A percentile compares a stretch with the other conserved stretches of the same genome.
These are phyloP conservation scores for Solanum chiquidenum DNA, from an alignment of 257 asterid species.

Conservation along the genomic window DNA sequence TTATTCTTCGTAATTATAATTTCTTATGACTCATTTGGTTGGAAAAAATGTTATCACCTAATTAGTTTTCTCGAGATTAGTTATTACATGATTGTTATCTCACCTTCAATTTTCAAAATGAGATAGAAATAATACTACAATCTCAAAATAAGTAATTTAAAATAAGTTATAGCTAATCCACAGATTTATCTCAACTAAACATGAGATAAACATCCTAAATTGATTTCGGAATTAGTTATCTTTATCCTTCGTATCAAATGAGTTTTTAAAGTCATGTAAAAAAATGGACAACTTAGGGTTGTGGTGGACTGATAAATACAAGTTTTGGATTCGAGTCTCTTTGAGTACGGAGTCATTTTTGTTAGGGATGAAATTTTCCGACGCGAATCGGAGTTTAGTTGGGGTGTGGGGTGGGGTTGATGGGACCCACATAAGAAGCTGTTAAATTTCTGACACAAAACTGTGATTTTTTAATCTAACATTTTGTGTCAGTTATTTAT, in stretches of 20 bases:
- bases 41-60: neutral
- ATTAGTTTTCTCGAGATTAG: no score
- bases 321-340: no score
- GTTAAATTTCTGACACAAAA: neutral
- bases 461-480: neutral
- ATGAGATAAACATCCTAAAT: neutral
- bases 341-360: no score
- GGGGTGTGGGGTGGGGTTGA: neutral
- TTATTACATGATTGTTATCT: no score
- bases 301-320: accelerated
- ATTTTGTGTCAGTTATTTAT: neutral
- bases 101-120: no score
- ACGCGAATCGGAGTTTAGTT: no score
- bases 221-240: no score
- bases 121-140: neutral
- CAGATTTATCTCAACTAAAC: neutral
- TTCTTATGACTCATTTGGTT: neutral
- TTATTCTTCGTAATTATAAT: no score
- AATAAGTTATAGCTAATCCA: no score
- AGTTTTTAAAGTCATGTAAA: no score
- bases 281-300: neutral
- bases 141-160: neutral
- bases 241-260: no score
- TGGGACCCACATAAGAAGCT: conserved; percentile 12
- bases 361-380: neutral